phyloP scores from a whole-genome alignment of 148 eudicot species.

The Silene conica region DNA sequence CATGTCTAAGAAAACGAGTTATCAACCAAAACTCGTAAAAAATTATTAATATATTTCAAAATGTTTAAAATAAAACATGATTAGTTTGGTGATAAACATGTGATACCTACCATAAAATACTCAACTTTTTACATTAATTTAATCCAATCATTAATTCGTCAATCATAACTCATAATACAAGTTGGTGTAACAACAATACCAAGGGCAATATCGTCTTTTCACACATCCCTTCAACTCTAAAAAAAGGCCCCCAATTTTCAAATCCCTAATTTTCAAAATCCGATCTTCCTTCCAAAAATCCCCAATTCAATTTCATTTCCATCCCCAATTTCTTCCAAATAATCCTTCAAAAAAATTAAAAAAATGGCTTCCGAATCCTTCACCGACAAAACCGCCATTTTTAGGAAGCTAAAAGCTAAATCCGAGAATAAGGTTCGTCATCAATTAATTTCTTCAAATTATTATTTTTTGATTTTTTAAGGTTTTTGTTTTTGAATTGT shows the following conservation, averaged over 20 bases:
- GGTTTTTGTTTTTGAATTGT: background rate
- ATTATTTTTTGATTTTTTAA: background rate
- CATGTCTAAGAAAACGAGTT: too few relatives aligned
- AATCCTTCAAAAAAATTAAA: background rate
- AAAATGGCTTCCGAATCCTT: constrained; percentile 58
- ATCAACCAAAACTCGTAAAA: too few relatives aligned
- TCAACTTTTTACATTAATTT: background rate
- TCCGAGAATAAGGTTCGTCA: constrained; percentile 72
- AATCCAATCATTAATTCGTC: background rate
- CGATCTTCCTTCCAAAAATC: constrained; percentile 6
- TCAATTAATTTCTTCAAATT: background rate
- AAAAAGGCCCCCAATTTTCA: background rate
- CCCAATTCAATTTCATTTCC: background rate
- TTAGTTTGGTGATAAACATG: background rate
- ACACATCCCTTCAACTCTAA: background rate
- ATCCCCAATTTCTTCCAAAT: background rate
- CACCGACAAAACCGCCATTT: constrained; percentile 76
- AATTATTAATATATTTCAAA: too few relatives aligned
- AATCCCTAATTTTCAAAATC: background rate
- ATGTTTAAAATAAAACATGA: too few relatives aligned
- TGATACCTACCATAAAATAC: background rate
- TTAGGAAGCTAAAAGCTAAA: constrained; percentile 82
- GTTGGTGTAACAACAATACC: background rate
- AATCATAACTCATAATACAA: too few relatives aligned
- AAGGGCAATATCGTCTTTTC: constrained; percentile 16